A percentile compares a stretch with the other conserved stretches of the same genome.
Conservation (phyloP, 78 protist genomes). For the Pigoraptor vietnamica region DNA sequence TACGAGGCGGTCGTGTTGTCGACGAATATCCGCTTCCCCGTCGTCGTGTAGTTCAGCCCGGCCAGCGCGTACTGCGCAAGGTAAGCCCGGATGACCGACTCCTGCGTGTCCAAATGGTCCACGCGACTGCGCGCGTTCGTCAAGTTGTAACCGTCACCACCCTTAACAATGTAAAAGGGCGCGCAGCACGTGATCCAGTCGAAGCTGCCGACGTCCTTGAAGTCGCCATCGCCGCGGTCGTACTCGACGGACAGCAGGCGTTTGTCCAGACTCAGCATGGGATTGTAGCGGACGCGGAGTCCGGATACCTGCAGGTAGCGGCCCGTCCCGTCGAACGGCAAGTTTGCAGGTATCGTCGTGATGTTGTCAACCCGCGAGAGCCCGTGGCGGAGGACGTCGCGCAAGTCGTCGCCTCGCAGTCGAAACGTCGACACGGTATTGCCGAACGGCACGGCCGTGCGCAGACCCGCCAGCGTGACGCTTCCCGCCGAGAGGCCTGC, state of each 20-base stretch:
- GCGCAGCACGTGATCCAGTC: neutral
- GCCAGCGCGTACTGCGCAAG: neutral
- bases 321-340: neutral
- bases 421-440: neutral
- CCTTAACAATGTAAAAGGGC: neutral
- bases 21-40: neutral
- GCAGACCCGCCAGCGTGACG: neutral
- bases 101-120: neutral
- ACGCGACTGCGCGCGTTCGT: neutral
- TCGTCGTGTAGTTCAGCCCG: neutral
- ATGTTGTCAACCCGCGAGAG: neutral
- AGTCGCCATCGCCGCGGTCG: neutral
- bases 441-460: neutral
- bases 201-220: neutral
- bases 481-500: neutral
- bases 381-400: neutral
- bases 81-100: neutral
- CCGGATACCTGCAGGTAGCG: neutral
- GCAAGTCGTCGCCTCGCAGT: neutral
- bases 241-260: neutral
- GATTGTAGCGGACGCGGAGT: neutral
- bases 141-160: neutral
- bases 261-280: neutral
- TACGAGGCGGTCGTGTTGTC: neutral
- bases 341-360: neutral